Percentiles rank a stretch among this genome's conserved stretches.
phyloP scores from a whole-genome alignment of 352 stramenopile species.

The Globisporangium solare region DNA sequence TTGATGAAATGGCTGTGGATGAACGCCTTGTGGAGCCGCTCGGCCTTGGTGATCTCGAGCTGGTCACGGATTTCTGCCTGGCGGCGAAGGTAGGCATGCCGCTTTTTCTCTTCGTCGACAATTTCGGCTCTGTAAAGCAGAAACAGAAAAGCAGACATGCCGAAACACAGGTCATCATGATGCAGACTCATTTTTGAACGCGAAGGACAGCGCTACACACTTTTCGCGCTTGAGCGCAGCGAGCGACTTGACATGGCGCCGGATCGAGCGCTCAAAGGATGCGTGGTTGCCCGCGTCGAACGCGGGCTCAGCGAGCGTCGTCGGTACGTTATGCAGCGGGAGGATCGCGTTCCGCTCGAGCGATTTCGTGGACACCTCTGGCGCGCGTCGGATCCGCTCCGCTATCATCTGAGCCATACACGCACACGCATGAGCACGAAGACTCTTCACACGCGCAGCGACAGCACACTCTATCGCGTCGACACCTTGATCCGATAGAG shows the following conservation, averaged over 20 bases:
- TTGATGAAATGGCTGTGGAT: constrained; percentile 75
- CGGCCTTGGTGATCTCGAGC: constrained; percentile 56
- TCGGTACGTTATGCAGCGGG: constrained; percentile 56
- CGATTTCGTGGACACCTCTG: constrained; percentile 45
- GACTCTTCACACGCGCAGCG: not conserved
- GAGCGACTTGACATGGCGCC: constrained; percentile 51
- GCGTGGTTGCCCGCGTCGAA: constrained; percentile 55
- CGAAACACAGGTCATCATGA: not conserved
- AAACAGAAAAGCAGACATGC: too few species aligned
- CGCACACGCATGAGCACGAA: not conserved
- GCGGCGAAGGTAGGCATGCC: constrained; percentile 20
- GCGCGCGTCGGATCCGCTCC: constrained; percentile 35
- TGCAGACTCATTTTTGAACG: too few species aligned
- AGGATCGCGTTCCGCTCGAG: constrained; percentile 39
- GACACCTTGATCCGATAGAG: constrained; percentile 87
- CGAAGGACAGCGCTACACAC: constrained; percentile 17
- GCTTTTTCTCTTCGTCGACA: constrained; percentile 24
- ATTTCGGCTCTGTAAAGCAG: constrained; percentile 29
- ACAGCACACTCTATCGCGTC: too few species aligned
- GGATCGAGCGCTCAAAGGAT: constrained; percentile 68
- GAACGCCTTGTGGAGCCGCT: constrained; percentile 63
- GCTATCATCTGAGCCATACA: constrained; percentile 32
- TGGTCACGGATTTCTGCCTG: constrained; percentile 31
- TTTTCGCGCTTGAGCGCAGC: constrained; percentile 43
- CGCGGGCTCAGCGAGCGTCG: constrained; percentile 48